These are phyloP conservation scores for Fraxinus greggii DNA, from an alignment of 305 asterid genomes.

Conservation along the genomic window DNA sequence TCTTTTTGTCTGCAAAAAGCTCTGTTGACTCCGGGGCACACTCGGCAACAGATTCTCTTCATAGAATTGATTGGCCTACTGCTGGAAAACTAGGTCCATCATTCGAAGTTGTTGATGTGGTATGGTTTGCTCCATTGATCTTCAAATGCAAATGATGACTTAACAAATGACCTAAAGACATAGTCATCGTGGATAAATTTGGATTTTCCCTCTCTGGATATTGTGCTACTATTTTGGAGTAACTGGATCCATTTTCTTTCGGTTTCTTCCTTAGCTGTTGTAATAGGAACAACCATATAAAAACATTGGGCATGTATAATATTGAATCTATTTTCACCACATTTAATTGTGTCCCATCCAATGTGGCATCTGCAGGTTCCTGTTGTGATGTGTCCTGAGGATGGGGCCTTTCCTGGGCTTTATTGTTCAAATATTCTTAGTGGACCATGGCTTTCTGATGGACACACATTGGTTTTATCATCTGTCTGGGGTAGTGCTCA, in stretches of 20 bases:
- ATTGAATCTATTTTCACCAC: background rate
- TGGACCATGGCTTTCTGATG: conserved; percentile 93
- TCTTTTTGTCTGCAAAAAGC: conserved; percentile 74
- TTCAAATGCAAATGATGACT: background rate
- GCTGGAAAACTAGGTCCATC: conserved; percentile 46
- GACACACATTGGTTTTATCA: conserved; percentile 61
- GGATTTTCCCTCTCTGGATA: background rate
- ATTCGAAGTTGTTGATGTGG: conserved; percentile 65
- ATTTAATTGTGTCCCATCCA: conserved; percentile 18
- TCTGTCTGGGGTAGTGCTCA: conserved; percentile 76
- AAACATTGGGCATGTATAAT: background rate
- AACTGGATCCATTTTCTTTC: conserved; percentile 1
- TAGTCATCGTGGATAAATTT: background rate
- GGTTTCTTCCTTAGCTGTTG: background rate
- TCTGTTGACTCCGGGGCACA: conserved; percentile 95
- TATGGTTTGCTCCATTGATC: conserved; percentile 31
- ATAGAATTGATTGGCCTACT: conserved; percentile 76
- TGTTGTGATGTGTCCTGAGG: conserved; percentile 74
- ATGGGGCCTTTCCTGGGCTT: conserved; percentile 86
- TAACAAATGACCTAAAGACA: conserved; percentile 1
- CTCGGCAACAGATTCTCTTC: conserved; percentile 83
- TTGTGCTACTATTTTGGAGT: background rate
- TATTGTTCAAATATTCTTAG: conserved; percentile 56
- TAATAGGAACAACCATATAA: background rate
- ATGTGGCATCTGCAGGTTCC: conserved; percentile 59